Evolutionary conservation across 2,329 filamentous ascomycete genomes (phyloP), one percentile per base, ranked within the genome.

Genomic region (Aspergillus novoparasiticus): DNA sequence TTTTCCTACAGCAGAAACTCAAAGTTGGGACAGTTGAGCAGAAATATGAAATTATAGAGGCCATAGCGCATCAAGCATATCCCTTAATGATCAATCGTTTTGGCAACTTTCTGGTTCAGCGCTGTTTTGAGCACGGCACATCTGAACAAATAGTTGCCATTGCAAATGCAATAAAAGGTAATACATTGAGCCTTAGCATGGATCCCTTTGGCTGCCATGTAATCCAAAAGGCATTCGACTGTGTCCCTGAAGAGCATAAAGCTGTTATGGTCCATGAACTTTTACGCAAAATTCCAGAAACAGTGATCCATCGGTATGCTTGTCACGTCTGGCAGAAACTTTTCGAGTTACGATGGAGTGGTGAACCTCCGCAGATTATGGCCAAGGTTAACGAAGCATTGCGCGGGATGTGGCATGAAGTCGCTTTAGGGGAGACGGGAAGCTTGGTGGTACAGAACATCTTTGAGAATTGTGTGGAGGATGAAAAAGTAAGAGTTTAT

Each of bases 301-400:
- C 95, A 2, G 94, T 99, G 68, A 95, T 99, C 75, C 96, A 99
- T 80, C 91, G 96, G 69, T 99, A 99, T 80, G 95, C 95, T 63
- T 99, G 95, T 74, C 95, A 99, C 78, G 95, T 99, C 66, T 99
- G 95, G 95, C 95, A 99, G 83, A 99, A 99, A 83, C 87, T 99
- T 32, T 99, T 99, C 77, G 95, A 99, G 79, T 87, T 99, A 70
- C 90, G 95, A 73, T 99, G 95, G 95, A 93, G 89, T 67, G 91
- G 94, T 72, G 92, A 93, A 45, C 95, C 95, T 48, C 95, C 95
- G 28, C 94, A 97, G 79, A 97, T 99, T 80, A 99, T 99, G 95
- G 92, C 91, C 73, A 97, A 92, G 73, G 96, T 99, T 80, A 99
- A 99, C 73, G 93, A 98, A 71, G 91, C 95, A 64, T 86, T 99